Evolutionary conservation across 768 basidiomycete genomes (phyloP), one percentile per base, ranked within the genome.

Genomic region (Lactarius psammicola): DNA sequence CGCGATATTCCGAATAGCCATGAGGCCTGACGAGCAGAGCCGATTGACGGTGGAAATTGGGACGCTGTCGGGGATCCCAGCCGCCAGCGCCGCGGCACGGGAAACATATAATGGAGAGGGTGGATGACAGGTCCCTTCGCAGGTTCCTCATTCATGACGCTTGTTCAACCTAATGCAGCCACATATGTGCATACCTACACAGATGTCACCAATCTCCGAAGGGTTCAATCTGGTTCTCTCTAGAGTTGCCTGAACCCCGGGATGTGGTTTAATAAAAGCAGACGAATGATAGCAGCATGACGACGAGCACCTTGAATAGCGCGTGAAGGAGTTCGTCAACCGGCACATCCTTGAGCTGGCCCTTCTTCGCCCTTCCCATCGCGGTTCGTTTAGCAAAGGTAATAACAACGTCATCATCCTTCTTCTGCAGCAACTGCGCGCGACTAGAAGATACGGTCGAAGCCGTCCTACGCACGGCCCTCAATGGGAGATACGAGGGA

Each of bases 41-140:
- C 96, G 82, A 76, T 99, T 99, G 61, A 98, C 86, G 13, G 91
- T 89, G 26, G 90, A 90, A 68, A 98, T 83, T n/a, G 95, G 90
- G 17, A 94, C 88, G 68, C 88, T 80, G 62, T 88, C 82, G 3
- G 95, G 96, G 69, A 97, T 90, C 18, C 94, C 95, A 31, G 95
- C 93, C 36, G 91, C 86, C 51, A 96, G 81, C 5, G 92, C 91
- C 34, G 94, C 93, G 55, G 94, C 91, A 36, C 94, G 82, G 11
- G 94, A 94, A 51, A 92, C 79, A 74, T 89, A 95, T 66, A 87
- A 81, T 23, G 90, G 91, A 0, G 89, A 92, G 10, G 90, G 89
- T 31, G 89, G 87, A 74, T 93, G 91, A 67, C 92, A 95, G 53
- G 87, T 94, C 64, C 87, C 92, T 93, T 65, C 54, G 49, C 42